Base-by-base conservation (phyloP, 2,329 filamentous ascomycete genomes). In the Sporothrix euskadiensis region DNA sequence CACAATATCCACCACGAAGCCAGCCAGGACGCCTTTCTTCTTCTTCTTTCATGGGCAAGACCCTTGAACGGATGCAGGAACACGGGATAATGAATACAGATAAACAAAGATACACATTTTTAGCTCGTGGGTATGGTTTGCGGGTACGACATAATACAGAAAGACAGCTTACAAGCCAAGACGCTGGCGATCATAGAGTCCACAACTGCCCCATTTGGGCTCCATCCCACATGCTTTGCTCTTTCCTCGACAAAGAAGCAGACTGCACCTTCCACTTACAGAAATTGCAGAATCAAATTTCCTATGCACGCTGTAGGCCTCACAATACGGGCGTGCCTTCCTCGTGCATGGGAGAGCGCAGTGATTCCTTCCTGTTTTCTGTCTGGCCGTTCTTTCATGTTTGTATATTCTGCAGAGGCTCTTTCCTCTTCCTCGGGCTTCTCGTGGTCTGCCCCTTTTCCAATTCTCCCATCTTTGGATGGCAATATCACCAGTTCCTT, bases 141-240 rank as follows among this genome's bases (percentile, higher is more conserved):
- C 61, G 39, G 61, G 19, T 44, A 30, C 61, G 6, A 26, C 26
- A 26, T 26, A 26, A 26, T 26, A 26, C 26, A 26, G 5, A 30
- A 14, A 14, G 4, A 49, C 44, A 14, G 19, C 44, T 19, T 49
- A 19, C 14, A 19, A 49, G 35, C 39, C 35, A 30, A 19, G 39
- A 47, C 4, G 32, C 32, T 16, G 19, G 32, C 22, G 39, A 16
- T 47, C 61, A 30, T 19, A 22, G n/a, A 65, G n/a, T 47, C 61
- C 35, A 44, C 35, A 63, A 35, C 35, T 44, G 59, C 19, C 19
- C 35, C 44, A 49, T 41, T 19, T 35, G 22, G 35, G 35, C 14
- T 30, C 61, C 6, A 16, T 66, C 57, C 39, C 39, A 66, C 39
- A 47, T 66, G 61, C 59, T 66, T 63, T 47, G 61, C 39, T 8